phyloP scores from a whole-genome alignment of 129 eudicot species.

The Pulicaria dysenterica region DNA sequence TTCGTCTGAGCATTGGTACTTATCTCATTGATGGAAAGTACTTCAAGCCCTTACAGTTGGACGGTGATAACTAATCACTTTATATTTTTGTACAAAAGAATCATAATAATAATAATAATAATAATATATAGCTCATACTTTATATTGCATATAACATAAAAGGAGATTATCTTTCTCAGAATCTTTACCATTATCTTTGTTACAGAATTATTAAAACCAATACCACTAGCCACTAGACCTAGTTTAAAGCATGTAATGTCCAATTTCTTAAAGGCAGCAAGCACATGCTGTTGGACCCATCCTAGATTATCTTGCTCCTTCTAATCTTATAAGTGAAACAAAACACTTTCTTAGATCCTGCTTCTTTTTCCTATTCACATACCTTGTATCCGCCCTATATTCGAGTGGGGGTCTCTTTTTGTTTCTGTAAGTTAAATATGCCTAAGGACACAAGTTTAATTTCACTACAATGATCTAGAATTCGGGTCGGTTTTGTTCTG shows the following conservation, averaged over 20 bases:
- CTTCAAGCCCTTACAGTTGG: slow-evolving; percentile 76
- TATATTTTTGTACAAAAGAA: slow-evolving; percentile 15
- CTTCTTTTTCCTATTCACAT: slow-evolving; percentile 14
- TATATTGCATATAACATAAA: slow-evolving; percentile 21
- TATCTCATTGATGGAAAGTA: slow-evolving; percentile 80
- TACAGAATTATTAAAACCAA: slow-evolving; percentile 24
- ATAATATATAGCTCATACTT: neutral
- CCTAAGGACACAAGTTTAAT: neutral
- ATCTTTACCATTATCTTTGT: slow-evolving; percentile 11
- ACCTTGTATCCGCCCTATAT: neutral
- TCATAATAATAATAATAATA: slow-evolving; percentile 16
- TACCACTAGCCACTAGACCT: slow-evolving; percentile 20
- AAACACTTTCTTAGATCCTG: slow-evolving; percentile 28
- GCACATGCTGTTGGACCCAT: slow-evolving; percentile 36
- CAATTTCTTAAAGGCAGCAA: slow-evolving; percentile 27
- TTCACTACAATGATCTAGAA: slow-evolving; percentile 1
- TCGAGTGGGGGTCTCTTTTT: slow-evolving; percentile 6
- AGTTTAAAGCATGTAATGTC: slow-evolving; percentile 24
- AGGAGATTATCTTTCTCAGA: neutral
- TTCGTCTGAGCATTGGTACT: slow-evolving; percentile 76
- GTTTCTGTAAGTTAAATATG: slow-evolving; percentile 1
- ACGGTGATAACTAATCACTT: slow-evolving; percentile 38
- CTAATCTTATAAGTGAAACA: slow-evolving; percentile 20
- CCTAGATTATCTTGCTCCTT: slow-evolving; percentile 37
- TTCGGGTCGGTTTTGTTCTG: neutral